Conservation (phyloP, 2,329 filamentous ascomycete species). For the Metarhizium rileyi region DNA sequence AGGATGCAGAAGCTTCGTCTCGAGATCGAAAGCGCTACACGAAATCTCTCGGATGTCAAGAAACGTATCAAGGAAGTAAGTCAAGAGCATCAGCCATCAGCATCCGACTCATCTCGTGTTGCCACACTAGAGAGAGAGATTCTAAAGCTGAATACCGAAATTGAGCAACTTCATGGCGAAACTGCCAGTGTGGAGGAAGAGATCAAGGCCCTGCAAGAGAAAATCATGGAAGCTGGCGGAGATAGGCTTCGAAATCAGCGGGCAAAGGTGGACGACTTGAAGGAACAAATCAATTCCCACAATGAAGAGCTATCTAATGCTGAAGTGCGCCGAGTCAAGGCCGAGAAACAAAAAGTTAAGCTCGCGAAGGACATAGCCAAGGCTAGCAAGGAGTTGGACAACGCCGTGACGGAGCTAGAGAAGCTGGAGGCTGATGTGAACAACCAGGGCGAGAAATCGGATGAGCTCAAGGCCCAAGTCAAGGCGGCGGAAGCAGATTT, state of each 20-base stretch:
- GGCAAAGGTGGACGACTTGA: conserved; percentile 79
- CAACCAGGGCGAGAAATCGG: conserved; percentile 65
- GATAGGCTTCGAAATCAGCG: conserved; percentile 86
- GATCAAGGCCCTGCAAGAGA: conserved; percentile 86
- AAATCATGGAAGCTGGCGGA: conserved; percentile 97
- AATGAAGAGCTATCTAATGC: conserved; percentile 76
- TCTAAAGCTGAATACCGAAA: conserved; percentile 61
- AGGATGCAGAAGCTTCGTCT: conserved; percentile 84
- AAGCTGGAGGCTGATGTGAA: conserved; percentile 69
- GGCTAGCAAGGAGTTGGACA: conserved; percentile 68
- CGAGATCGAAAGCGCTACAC: conserved; percentile 77
- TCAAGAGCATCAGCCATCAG: conserved; percentile 70
- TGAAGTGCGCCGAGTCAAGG: conserved; percentile 82
- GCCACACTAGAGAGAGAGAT: conserved; percentile 70
- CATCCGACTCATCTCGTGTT: conserved; percentile 68
- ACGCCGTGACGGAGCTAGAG: conserved; percentile 62
- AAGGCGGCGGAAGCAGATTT: conserved; percentile 77
- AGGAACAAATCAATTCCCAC: conserved; percentile 72
- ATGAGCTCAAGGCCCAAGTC: conserved; percentile 60
- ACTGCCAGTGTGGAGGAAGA: conserved; percentile 87
- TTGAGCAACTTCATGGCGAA: conserved; percentile 70
- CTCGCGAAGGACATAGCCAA: conserved; percentile 75
- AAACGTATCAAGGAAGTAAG: conserved; percentile 77
- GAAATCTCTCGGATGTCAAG: conserved; percentile 75
- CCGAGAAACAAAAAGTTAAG: conserved; percentile 84